Percentiles rank a stretch among this genome's conserved stretches.
Conservation (phyloP, 139 green algal species). For the Marvania coccoides region DNA sequence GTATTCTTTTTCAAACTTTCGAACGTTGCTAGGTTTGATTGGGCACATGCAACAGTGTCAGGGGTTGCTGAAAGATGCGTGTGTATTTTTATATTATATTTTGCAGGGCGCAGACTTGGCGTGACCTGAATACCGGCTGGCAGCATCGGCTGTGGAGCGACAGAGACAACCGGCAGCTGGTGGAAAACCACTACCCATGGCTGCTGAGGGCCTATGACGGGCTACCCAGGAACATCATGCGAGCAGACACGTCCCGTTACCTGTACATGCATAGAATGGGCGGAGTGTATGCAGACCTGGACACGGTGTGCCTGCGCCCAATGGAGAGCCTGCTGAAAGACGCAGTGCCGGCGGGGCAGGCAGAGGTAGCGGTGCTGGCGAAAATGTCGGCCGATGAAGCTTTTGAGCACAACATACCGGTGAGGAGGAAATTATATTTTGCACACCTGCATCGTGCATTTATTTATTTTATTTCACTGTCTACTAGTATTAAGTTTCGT, state of each 20-base stretch:
- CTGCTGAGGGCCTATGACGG: constrained; percentile 22
- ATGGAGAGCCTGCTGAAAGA: constrained; percentile 15
- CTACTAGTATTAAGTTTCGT: too few relatives aligned
- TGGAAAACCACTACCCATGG: constrained; percentile 20
- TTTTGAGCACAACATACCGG: constrained; percentile 25
- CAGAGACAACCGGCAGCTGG: constrained; percentile 13
- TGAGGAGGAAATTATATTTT: too few relatives aligned
- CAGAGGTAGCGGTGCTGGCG: constrained; percentile 8
- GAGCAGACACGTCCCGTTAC: not conserved
- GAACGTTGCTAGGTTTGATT: too few relatives aligned
- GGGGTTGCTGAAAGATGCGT: too few relatives aligned
- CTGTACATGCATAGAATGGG: constrained; percentile 22
- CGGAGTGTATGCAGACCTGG: constrained; percentile 29
- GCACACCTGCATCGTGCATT: too few relatives aligned
- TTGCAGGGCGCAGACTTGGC: constrained; percentile 7
- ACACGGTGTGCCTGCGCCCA: constrained; percentile 15
- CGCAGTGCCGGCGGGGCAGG: not conserved
- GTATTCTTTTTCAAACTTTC: too few relatives aligned
- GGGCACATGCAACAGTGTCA: too few relatives aligned
- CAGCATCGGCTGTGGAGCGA: constrained; percentile 30
- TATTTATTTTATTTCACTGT: too few relatives aligned
- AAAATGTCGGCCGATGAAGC: constrained; percentile 10
- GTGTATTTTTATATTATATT: too few relatives aligned
- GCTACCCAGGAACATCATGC: constrained; percentile 13
- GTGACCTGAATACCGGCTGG: constrained; percentile 15